phyloP scores from a whole-genome alignment of 768 basidiomycete genomes.

The Leccinum rimulosum region DNA sequence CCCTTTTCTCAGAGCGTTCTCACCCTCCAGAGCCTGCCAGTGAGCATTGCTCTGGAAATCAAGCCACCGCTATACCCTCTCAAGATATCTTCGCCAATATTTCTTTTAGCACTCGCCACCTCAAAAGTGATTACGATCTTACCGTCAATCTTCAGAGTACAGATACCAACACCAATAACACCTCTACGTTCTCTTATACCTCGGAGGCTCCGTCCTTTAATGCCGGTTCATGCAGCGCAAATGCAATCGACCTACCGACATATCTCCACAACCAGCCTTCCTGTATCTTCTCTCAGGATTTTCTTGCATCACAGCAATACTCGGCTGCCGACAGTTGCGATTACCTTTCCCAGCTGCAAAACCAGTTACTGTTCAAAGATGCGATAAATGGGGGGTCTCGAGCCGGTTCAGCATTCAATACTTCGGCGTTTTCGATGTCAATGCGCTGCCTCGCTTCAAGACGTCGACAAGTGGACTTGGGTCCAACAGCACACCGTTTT shows the following conservation, averaged over 20 bases:
- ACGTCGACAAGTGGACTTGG: conserved; percentile 22
- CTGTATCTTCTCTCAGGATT: conserved; percentile 5
- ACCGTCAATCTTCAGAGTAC: conserved; percentile 6
- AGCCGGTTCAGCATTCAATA: conserved; percentile 8
- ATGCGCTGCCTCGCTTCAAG: conserved; percentile 33
- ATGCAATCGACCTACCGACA: conserved; percentile 3
- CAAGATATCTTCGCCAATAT: conserved; percentile 9
- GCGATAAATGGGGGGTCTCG: conserved; percentile 10
- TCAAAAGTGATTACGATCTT: conserved; percentile 15
- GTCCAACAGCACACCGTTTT: conserved; percentile 12
- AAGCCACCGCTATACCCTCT: conserved; percentile 3
- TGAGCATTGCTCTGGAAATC: conserved; percentile 11
- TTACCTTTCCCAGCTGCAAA: conserved; percentile 15
- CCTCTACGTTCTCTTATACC: conserved; percentile 5
- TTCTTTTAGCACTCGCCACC: conserved; percentile 9
- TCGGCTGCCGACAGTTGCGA: conserved; percentile 2
- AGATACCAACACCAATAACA: background rate
- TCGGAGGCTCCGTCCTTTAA: conserved; percentile 6
- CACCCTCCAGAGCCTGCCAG: conserved; percentile 8
- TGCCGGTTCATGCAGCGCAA: background rate
- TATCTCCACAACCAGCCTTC: conserved; percentile 7
- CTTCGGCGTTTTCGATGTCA: conserved; percentile 29
- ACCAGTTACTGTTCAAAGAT: conserved; percentile 15
- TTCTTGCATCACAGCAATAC: conserved; percentile 11
- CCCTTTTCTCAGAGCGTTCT: conserved; percentile 26